Base-by-base conservation (phyloP, 345 rosid genomes). In the Firmiana major region DNA sequence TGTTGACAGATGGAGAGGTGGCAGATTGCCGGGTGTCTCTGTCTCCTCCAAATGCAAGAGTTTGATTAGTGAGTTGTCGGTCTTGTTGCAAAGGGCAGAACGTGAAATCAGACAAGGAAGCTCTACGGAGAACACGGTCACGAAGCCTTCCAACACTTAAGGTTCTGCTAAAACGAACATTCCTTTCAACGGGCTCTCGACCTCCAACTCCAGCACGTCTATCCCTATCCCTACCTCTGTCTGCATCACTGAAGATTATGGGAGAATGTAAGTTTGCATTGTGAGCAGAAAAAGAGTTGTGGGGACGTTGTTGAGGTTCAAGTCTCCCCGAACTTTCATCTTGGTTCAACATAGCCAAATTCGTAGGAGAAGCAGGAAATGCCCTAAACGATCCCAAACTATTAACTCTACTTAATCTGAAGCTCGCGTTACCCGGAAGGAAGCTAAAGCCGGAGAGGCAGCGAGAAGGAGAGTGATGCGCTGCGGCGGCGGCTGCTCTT, bases 101-200 rank as follows among this genome's bases (percentile, higher is more conserved):
- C n/a, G 93, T 48, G 36, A 81, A 70, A 42, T 93, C 97, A 73
- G 97, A 79, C 38, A 87, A 79, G 34, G 98, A 85, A 62, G 98
- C 88, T 31, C 95, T 81, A 19, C 92, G 93, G 75, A 96, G 94
- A 82, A 96, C 99, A 82, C 99, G 89, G 34, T 96, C 98, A 62
- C 98, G 97, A 65, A 96, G 97, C 85, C 99, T 86, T 78, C 99
- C 99, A 73, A 96, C 98, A 86, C 99, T 96, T 54, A 96, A 85
- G 21, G 99, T 90, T 82, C 99, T 85, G 72, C 97, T 93, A 86
- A 92, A 96, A 62, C 88, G 86, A 81, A 91, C 97, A 86, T 93
- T 96, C 69, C 88, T 82, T 9, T 96, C 98, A 65, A 84, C 87
- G 63, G 93, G 92, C 66, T 91, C 97, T 16, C 87, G 88, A 55